Base-by-base conservation (phyloP, 1,284 basidiomycete genomes). In the Ceratobasidium sp. region DNA sequence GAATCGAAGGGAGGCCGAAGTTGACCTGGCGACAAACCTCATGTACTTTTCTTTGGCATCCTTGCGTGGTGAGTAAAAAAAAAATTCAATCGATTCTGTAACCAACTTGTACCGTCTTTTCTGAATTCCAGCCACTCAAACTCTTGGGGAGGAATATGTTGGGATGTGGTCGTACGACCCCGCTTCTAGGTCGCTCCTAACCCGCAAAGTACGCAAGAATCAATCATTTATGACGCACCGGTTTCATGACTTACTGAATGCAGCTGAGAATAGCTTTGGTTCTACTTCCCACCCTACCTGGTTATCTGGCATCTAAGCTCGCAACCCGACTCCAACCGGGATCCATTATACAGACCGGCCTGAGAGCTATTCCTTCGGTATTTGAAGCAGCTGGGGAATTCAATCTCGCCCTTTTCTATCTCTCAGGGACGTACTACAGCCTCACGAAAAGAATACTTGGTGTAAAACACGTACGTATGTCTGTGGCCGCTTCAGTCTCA, bases 91-190 rank as follows among this genome's bases (percentile, higher is more conserved):
- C 76, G 9, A 37, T 29, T 49, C 41, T 39, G 75, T 75, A 16
- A 64, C 58, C 64, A 49, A 76, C 51, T 61, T 56, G 16, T n/a
- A 66, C 62, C 11, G n/a, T 5, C 19, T 54, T 74, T 77, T 75
- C 74, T 56, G 54, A 53, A 39, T 24, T 56, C 39, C 78, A 92
- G 94, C 90, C 2, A 86, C 85, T 1, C 94, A 95, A 81, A 95
- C 93, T 1, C 85, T 96, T 0, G 94, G 94, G 16, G 94, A 97
- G 81, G 94, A 97, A 80, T 97, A 97, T 80, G 95, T 94, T 0
- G 92, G 93, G 79, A 91, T 93, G 39, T 91, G 93, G 88, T 88
- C 91, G 71, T 88, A 89, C 74, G 88, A 89, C 14, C 79, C 82
- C 19, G 81, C 79, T 54, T 80, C 80, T 13, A 77, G 80, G 13